Evolutionary conservation across 495 filamentous ascomycete genomes (phyloP).

Genomic region (Aspergillus hancockii): DNA sequence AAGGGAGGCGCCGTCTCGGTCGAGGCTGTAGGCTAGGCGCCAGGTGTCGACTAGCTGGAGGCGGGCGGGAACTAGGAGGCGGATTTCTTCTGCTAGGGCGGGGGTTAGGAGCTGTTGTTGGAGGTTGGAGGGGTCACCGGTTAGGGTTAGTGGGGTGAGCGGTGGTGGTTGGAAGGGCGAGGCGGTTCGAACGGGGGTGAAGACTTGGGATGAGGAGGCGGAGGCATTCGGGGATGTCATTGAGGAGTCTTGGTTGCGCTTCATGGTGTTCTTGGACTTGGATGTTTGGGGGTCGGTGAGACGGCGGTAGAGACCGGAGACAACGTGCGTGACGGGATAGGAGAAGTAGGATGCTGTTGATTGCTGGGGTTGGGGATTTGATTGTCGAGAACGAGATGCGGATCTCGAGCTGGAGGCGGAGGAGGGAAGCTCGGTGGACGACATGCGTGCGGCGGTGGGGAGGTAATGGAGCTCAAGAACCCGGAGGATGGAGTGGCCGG

Average conservation of each 20-base stretch:
- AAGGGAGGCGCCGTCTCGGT: conserved; percentile 86
- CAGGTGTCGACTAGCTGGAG: conserved; percentile 86
- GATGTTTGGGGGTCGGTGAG: conserved; percentile 45
- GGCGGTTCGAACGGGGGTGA: conserved; percentile 53
- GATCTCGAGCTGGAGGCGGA: conserved; percentile 35
- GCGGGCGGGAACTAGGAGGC: conserved; percentile 81
- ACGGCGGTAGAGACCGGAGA: conserved; percentile 54
- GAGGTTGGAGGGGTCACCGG: conserved; percentile 32
- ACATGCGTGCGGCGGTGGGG: conserved; percentile 14
- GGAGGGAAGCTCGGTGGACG: conserved; percentile 24
- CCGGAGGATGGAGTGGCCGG: not conserved
- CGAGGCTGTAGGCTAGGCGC: conserved; percentile 85
- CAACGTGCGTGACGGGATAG: conserved; percentile 56
- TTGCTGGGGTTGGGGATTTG: conserved; percentile 29
- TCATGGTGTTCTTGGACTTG: conserved; percentile 28
- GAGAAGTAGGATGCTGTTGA: conserved; percentile 53
- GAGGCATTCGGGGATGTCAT: conserved; percentile 28
- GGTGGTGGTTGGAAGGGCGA: conserved; percentile 64
- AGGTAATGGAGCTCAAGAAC: not conserved
- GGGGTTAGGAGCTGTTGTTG: conserved; percentile 61
- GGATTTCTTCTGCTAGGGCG: conserved; percentile 88
- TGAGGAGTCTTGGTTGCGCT: conserved; percentile 22
- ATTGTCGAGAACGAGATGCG: conserved; percentile 35
- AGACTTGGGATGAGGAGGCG: conserved; percentile 36
- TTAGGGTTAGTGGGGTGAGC: conserved; percentile 55